Evolutionary conservation across 768 basidiomycete species (phyloP), one percentile per base, ranked within the genome.

Genomic region (Epithele typhae): DNA sequence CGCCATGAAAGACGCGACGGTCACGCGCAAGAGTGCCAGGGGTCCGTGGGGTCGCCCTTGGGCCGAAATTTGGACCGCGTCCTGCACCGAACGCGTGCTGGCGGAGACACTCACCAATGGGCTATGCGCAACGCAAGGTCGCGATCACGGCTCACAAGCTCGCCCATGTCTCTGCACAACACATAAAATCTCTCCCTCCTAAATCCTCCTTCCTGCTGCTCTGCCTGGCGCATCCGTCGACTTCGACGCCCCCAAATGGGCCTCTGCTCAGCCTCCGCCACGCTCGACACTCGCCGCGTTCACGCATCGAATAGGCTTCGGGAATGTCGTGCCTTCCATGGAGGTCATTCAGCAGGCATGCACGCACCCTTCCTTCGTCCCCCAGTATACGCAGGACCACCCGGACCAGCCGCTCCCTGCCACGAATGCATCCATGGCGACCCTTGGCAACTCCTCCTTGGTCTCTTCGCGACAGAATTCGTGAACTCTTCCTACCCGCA

Each of bases 381-480:
- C 68, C 35, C 68, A 83, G 43, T 76, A 78, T 59, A 64, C 74
- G 45, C 72, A 76, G 52, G 75, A 82, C 54, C 70, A 77, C 58
- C 82, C 85, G 12, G 60, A 75, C 53, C 71, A 75, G 33, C 70
- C 76, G 21, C 56, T 63, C 15, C 81, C 82, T 30, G 61, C 70
- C 23, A 82, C 83, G 36, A 98, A 98, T 68, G 82, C 74, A 8
- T 78, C 87, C 40, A 78, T 95, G 12, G 75, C 84, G 3, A 64
- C 76, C 0, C 67, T 94, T 12, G 94, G 93, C 33, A 96, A 96
- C 70, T 75, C 88, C 75, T 96, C 46, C 78, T 96, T 69, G 94
- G 94, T 44, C 74, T 96, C 24, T 93, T 96, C 62, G 87, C 91
- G 8, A 68, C 89, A 3, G 94, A 98, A 67, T 81, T 85, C 61